Conservation (phyloP, 306 rosid species). For the Vicia faba region DNA sequence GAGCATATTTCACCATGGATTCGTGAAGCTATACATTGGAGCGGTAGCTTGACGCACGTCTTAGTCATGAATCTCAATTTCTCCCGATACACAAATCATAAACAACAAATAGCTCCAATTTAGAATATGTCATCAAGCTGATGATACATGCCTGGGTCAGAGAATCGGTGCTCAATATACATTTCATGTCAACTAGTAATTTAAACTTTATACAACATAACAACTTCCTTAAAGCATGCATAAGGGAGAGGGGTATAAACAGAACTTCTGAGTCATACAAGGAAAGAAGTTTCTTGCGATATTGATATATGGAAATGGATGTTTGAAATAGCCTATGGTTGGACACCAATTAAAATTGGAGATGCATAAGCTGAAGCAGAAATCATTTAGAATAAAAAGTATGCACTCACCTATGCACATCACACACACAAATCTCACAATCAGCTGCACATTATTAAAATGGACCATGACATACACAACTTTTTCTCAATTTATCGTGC, state of each 20-base stretch:
- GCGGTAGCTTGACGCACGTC: neutral
- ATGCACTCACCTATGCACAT: no score
- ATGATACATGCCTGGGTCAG: neutral
- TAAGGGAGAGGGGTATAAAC: neutral
- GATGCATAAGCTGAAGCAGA: neutral
- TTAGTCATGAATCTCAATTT: neutral
- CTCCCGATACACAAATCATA: neutral
- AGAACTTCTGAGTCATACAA: neutral
- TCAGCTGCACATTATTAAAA: no score
- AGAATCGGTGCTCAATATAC: neutral
- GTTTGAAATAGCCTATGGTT: neutral
- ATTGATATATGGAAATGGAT: neutral
- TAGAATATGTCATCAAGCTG: neutral
- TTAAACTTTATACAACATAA: neutral
- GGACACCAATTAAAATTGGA: neutral
- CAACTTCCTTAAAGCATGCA: neutral
- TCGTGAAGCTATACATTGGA: neutral
- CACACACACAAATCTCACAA: no score
- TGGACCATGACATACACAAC: no score
- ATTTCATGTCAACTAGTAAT: neutral
- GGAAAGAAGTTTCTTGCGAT: neutral
- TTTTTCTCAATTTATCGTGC: no score
- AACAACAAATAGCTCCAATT: neutral
- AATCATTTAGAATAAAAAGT: no score
- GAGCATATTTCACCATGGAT: no score